A percentile compares a stretch with the other conserved stretches of the same genome.
These are phyloP conservation scores for Sindora glabra DNA, from an alignment of 306 rosid genomes.

Conservation along the genomic window DNA sequence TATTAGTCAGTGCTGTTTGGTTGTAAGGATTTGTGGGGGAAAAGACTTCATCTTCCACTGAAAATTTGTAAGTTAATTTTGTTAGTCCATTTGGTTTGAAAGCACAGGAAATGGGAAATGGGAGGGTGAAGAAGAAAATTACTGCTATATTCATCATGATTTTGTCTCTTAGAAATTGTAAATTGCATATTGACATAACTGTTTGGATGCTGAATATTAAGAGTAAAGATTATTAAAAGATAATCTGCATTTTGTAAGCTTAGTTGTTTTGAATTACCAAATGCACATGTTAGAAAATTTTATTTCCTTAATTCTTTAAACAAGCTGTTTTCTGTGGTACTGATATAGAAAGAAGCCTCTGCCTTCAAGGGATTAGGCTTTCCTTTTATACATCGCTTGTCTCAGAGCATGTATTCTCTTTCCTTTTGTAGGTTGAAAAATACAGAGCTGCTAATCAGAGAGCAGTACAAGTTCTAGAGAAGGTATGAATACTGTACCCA, in stretches of 20 bases:
- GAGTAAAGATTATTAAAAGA: too few relatives aligned
- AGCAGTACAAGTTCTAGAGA: constrained; percentile 62
- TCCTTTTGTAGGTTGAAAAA: constrained; percentile 22
- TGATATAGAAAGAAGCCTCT: background rate
- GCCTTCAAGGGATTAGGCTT: background rate
- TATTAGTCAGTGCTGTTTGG: background rate
- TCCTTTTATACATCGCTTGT: background rate
- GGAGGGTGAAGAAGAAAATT: too few relatives aligned
- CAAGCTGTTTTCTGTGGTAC: background rate
- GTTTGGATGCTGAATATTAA: too few relatives aligned
- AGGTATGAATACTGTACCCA: constrained; percentile 35
- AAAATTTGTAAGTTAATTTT: too few relatives aligned
- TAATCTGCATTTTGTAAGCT: too few relatives aligned
- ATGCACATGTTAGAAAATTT: background rate
- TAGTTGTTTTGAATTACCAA: too few relatives aligned
- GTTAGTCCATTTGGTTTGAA: too few relatives aligned
- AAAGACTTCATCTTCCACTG: background rate
- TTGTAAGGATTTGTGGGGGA: background rate
- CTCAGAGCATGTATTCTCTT: background rate
- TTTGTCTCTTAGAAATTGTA: too few relatives aligned
- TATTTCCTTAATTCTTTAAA: background rate
- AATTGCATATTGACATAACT: too few relatives aligned
- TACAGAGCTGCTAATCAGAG: constrained; percentile 59
- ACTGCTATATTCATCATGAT: too few relatives aligned
- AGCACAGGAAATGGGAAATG: too few relatives aligned